phyloP scores from a whole-genome alignment of 805 yeast genomes.

The Metschnikowia shivogae region DNA sequence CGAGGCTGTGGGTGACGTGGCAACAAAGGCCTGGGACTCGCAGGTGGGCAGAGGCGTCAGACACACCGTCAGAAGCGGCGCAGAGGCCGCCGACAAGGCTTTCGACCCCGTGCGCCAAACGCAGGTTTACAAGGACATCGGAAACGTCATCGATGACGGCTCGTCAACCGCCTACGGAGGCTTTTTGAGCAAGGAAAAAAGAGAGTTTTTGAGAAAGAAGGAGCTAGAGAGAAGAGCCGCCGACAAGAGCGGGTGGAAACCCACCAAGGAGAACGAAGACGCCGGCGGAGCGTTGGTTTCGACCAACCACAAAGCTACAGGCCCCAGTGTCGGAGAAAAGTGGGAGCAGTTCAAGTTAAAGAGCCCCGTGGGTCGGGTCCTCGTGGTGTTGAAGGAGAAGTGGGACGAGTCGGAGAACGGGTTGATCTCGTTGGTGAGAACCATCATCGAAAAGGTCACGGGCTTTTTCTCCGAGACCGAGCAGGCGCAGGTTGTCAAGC shows the following conservation, averaged over 20 bases:
- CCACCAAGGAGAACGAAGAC: slow-evolving; percentile 71
- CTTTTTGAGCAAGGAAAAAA: slow-evolving; percentile 76
- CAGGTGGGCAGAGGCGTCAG: slow-evolving; percentile 89
- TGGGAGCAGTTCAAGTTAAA: slow-evolving; percentile 65
- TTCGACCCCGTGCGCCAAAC: slow-evolving; percentile 93
- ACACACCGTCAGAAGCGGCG: slow-evolving; percentile 74
- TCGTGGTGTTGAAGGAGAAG: slow-evolving; percentile 58
- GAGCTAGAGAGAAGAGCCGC: slow-evolving; percentile 51
- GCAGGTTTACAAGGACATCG: slow-evolving; percentile 80
- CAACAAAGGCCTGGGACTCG: slow-evolving; percentile 93
- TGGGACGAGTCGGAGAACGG: slow-evolving; percentile 97
- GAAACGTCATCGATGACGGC: slow-evolving; percentile 90
- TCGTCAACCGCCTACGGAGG: slow-evolving; percentile 87
- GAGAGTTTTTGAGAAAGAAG: slow-evolving; percentile 60
- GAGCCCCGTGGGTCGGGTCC: slow-evolving; percentile 62
- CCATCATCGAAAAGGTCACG: slow-evolving; percentile 72
- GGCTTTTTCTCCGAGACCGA: slow-evolving; percentile 96
- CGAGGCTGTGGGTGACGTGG: slow-evolving; percentile 87
- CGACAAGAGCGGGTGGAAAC: slow-evolving; percentile 57
- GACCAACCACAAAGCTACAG: slow-evolving; percentile 74
- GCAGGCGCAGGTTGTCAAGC: slow-evolving; percentile 83
- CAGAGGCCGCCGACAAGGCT: slow-evolving; percentile 80
- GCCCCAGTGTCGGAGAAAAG: slow-evolving; percentile 60
- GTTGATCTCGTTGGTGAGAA: slow-evolving; percentile 72
- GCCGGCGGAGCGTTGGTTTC: slow-evolving; percentile 82